Conservation (phyloP, 495 filamentous ascomycete species). For the Physcia stellaris region DNA sequence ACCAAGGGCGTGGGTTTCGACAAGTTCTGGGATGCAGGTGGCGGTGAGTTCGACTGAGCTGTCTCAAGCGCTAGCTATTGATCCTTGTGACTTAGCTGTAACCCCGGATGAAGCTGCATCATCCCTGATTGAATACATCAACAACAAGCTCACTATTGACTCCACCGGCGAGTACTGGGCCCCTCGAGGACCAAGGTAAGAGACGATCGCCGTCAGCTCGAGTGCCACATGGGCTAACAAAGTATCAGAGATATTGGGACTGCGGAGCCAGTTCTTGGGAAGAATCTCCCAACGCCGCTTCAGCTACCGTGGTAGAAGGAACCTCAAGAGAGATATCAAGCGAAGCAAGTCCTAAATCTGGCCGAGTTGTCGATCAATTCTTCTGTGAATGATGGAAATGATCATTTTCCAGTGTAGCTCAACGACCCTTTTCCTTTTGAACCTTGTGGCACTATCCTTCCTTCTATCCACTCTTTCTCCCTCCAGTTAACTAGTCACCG, state of each 20-base stretch:
- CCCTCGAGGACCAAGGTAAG: slow-evolving; percentile 49
- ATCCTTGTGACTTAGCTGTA: no score
- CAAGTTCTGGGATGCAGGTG: slow-evolving; percentile 53
- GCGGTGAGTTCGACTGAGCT: no score
- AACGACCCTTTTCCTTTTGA: no score
- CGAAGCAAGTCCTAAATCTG: no score
- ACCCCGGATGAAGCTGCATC: slow-evolving; percentile 52
- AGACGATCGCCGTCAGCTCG: slow-evolving; percentile 1
- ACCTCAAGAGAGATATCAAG: no score
- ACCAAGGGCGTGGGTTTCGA: slow-evolving; percentile 57
- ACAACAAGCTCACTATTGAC: slow-evolving; percentile 47
- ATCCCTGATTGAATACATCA: slow-evolving; percentile 46
- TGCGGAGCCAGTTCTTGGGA: slow-evolving; percentile 48
- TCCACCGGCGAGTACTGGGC: slow-evolving; percentile 63
- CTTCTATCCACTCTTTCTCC: no score
- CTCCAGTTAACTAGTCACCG: no score
- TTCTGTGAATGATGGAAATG: no score
- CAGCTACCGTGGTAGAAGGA: slow-evolving; percentile 59
- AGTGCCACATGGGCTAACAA: slow-evolving; percentile 4
- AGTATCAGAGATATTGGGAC: slow-evolving; percentile 50
- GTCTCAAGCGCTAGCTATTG: no score
- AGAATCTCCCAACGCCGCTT: slow-evolving; percentile 45
- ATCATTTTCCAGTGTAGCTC: no score
- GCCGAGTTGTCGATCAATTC: no score
- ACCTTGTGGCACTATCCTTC: no score